Conservation (phyloP, 331 rosid species). For the Quercus lobata region DNA sequence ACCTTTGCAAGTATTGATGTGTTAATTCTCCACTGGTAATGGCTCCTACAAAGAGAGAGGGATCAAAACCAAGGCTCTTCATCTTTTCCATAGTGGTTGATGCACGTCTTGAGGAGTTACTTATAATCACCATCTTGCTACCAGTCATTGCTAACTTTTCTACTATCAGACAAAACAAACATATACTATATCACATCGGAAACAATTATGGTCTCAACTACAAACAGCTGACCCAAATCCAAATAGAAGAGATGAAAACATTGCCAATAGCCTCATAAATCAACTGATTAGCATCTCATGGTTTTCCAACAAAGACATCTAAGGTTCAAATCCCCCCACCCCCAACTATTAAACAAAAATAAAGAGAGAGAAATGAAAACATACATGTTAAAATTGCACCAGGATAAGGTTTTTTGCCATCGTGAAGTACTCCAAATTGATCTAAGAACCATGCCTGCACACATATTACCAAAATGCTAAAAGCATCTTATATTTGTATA, state of each 20-base stretch:
- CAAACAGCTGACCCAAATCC: neutral
- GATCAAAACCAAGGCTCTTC: constrained; percentile 77
- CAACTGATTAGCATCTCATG: no score
- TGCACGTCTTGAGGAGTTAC: constrained; percentile 93
- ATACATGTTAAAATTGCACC: constrained; percentile 74
- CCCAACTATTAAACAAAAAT: no score
- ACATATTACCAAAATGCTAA: neutral
- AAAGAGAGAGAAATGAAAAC: constrained; percentile 6
- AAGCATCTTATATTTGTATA: neutral
- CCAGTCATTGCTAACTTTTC: constrained; percentile 68
- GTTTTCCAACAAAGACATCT: no score
- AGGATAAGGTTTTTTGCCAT: constrained; percentile 92
- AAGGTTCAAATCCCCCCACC: no score
- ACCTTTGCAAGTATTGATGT: constrained; percentile 78
- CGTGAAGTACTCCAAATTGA: constrained; percentile 96
- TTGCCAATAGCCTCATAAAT: neutral
- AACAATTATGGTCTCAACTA: no score
- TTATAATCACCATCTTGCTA: constrained; percentile 85
- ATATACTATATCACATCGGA: neutral
- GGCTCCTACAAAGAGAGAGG: constrained; percentile 78
- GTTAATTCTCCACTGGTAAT: constrained; percentile 93
- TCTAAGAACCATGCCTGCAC: constrained; percentile 88
- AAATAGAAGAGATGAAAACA: neutral
- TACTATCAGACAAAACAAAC: constrained; percentile 32
- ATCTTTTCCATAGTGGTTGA: constrained; percentile 75